phyloP scores from a whole-genome alignment of 192 early-diverging fungal species.

The Backusella westeae region DNA sequence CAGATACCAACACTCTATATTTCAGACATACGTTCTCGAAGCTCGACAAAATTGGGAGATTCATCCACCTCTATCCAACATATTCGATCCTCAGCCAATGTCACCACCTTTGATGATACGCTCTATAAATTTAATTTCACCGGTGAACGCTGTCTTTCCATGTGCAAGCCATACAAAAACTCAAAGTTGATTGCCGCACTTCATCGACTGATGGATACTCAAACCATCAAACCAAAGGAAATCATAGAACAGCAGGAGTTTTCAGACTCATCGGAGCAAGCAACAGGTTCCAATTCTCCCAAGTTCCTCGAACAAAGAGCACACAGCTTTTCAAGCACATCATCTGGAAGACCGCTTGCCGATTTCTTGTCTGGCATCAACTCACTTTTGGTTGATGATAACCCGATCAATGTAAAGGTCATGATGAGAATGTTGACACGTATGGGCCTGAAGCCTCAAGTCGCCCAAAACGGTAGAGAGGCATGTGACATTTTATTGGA shows the following conservation, averaged over 20 bases:
- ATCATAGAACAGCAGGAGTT: background rate
- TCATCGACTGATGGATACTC: background rate
- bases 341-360: background rate
- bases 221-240: background rate
- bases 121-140: background rate
- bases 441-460: slow-evolving; percentile 21
- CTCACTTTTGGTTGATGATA: slow-evolving; percentile 66
- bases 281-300: background rate
- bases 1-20: background rate
- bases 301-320: background rate
- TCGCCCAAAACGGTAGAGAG: slow-evolving; percentile 29
- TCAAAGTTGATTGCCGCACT: background rate
- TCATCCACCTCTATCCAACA: background rate
- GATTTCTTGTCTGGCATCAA: background rate
- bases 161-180: background rate
- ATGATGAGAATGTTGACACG: slow-evolving; percentile 46
- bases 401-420: slow-evolving; percentile 70
- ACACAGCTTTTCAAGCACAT: background rate
- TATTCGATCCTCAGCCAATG: background rate
- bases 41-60: background rate
- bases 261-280: background rate
- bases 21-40: background rate
- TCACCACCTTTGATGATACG: background rate
- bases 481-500: slow-evolving; percentile 21
- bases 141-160: background rate